Evolutionary conservation across 768 basidiomycete species (phyloP).

Genomic region (Lentinula edodes): DNA sequence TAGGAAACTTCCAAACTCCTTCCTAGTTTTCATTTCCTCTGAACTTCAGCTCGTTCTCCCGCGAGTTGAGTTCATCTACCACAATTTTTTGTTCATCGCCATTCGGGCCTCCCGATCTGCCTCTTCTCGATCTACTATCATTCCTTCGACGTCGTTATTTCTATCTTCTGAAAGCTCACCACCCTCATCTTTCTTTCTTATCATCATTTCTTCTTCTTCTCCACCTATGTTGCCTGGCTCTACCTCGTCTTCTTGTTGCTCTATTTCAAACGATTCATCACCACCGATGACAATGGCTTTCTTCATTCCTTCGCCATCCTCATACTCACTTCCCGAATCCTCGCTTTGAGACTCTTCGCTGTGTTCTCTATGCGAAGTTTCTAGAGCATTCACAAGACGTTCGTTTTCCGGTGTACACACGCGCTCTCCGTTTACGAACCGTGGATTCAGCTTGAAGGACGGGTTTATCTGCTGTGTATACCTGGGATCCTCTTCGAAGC

Average conservation of each 20-base stretch:
- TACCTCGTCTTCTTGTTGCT: background rate
- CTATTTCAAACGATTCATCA: background rate
- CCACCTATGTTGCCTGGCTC: background rate
- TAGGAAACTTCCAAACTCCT: too few species aligned
- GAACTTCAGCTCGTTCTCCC: too few species aligned
- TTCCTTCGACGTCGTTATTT: background rate
- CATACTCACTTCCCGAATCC: background rate
- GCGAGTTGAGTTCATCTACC: too few species aligned
- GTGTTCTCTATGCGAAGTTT: background rate
- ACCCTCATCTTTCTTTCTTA: background rate
- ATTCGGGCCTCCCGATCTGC: background rate
- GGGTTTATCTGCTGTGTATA: conserved; percentile 3
- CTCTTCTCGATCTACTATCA: background rate
- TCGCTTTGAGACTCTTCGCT: conserved; percentile 5
- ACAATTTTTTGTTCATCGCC: background rate
- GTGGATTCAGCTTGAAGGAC: background rate
- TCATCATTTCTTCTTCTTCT: background rate
- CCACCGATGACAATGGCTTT: background rate
- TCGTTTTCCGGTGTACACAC: conserved; percentile 1
- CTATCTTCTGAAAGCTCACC: background rate
- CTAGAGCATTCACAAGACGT: background rate
- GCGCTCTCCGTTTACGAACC: background rate
- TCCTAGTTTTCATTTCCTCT: too few species aligned
- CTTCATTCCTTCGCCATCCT: background rate
- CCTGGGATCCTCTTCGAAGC: background rate